phyloP scores from a whole-genome alignment of 352 stramenopile species.

The Phytophthora lateralis region DNA sequence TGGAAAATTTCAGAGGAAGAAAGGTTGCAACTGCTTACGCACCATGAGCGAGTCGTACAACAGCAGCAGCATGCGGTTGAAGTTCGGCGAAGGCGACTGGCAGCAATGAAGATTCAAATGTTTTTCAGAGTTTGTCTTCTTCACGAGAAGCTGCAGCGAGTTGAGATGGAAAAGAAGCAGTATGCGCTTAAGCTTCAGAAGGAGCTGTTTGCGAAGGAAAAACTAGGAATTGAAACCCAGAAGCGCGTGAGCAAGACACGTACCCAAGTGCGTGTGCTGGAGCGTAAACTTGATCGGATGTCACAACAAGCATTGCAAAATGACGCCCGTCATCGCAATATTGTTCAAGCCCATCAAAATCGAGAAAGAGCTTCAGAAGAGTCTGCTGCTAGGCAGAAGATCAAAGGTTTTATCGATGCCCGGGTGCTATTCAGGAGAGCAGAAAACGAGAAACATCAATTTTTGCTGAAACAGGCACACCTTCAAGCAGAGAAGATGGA shows the following conservation, averaged over 20 bases:
- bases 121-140: constrained; percentile 43
- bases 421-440: constrained; percentile 19
- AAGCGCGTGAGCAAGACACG: constrained; percentile 28
- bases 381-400: constrained; percentile 31
- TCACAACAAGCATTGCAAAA: constrained; percentile 16
- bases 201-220: constrained; percentile 25
- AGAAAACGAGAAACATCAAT: constrained; percentile 12
- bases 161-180: constrained; percentile 26
- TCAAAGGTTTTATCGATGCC: constrained; percentile 46
- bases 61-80: constrained; percentile 37
- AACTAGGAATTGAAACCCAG: constrained; percentile 19
- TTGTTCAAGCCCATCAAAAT: constrained; percentile 22
- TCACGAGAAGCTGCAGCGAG: constrained; percentile 30
- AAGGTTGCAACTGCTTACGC: constrained; percentile 23
- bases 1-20: constrained; percentile 47
- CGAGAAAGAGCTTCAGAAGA: constrained; percentile 22
- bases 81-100: constrained; percentile 29
- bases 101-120: constrained; percentile 43
- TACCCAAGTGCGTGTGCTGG: constrained; percentile 42
- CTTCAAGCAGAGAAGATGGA: constrained; percentile 44
- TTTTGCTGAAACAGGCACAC: constrained; percentile 17
- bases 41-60: constrained; percentile 38
- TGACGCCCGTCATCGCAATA: constrained; percentile 14
- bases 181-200: constrained; percentile 20
- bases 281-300: constrained; percentile 36